phyloP scores from a whole-genome alignment of 2,329 filamentous ascomycete genomes.

The Leptosphaerulina australis region DNA sequence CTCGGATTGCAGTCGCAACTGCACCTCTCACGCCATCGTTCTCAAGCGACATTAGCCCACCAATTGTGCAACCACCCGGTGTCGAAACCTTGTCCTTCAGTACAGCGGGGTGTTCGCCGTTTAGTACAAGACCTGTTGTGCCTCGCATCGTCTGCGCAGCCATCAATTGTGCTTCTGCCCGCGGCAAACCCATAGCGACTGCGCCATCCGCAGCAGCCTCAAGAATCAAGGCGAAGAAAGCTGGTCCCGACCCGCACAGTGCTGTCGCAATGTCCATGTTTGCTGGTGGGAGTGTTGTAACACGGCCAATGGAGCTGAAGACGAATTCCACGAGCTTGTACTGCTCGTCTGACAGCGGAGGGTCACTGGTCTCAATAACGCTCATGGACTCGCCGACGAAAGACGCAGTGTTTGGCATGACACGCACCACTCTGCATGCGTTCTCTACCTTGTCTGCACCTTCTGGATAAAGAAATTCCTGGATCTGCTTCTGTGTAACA shows the following conservation, averaged over 20 bases:
- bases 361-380: slow-evolving; percentile 68
- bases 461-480: slow-evolving; percentile 64
- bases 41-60: slow-evolving; percentile 73
- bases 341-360: slow-evolving; percentile 61
- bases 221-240: slow-evolving; percentile 76
- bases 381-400: slow-evolving; percentile 82
- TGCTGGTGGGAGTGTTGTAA: slow-evolving; percentile 68
- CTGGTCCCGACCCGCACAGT: slow-evolving; percentile 75
- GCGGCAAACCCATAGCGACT: slow-evolving; percentile 77
- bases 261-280: slow-evolving; percentile 77
- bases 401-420: slow-evolving; percentile 84
- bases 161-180: slow-evolving; percentile 75
- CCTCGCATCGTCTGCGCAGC: slow-evolving; percentile 80
- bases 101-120: slow-evolving; percentile 75
- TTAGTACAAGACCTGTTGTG: slow-evolving; percentile 70
- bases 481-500: slow-evolving; percentile 72
- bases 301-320: slow-evolving; percentile 74
- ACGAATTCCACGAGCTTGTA: slow-evolving; percentile 72
- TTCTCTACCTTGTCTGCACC: slow-evolving; percentile 52
- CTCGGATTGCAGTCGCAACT: slow-evolving; percentile 70
- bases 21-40: slow-evolving; percentile 72
- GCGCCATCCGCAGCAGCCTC: slow-evolving; percentile 78
- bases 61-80: slow-evolving; percentile 78
- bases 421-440: slow-evolving; percentile 71
- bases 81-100: slow-evolving; percentile 78